Percentiles rank a stretch among this genome's conserved stretches.
Conservation (phyloP, 192 early-diverging fungal species). For the Paraglomus brasilianum region DNA sequence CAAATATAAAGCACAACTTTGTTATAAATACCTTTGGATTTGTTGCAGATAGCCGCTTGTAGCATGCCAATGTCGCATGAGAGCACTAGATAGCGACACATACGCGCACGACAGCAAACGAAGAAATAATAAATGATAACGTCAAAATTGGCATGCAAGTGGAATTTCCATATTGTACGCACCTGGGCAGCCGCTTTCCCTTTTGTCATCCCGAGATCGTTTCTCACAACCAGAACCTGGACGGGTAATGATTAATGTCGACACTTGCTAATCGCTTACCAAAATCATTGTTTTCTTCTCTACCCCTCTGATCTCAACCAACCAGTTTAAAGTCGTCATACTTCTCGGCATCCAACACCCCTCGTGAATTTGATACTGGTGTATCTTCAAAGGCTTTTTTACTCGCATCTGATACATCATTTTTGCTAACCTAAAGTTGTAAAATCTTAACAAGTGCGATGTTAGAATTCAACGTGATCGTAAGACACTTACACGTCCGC, state of each 20-base stretch:
- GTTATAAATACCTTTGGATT: constrained; percentile 46
- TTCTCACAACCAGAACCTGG: constrained; percentile 78
- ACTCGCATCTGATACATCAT: too few species aligned
- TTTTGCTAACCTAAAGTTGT: too few species aligned
- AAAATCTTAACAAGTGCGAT: too few species aligned
- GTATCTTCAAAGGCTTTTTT: too few species aligned
- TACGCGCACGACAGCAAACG: background rate
- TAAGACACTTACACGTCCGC: too few species aligned
- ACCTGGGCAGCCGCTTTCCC: constrained; percentile 92
- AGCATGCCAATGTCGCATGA: constrained; percentile 87
- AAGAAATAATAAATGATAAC: background rate
- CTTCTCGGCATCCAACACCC: too few species aligned
- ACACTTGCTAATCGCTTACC: constrained; percentile 19
- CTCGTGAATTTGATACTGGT: too few species aligned
- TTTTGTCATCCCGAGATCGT: constrained; percentile 91
- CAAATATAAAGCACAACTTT: constrained; percentile 17
- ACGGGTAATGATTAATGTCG: background rate
- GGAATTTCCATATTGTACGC: background rate
- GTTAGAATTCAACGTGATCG: too few species aligned
- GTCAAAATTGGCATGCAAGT: too few species aligned
- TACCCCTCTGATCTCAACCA: too few species aligned
- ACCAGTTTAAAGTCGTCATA: too few species aligned
- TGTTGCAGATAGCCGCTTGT: constrained; percentile 55
- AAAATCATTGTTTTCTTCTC: background rate
- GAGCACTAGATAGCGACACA: constrained; percentile 58